phyloP scores from a whole-genome alignment of 2,329 filamentous ascomycete genomes.

The Verticillium klebahnii region DNA sequence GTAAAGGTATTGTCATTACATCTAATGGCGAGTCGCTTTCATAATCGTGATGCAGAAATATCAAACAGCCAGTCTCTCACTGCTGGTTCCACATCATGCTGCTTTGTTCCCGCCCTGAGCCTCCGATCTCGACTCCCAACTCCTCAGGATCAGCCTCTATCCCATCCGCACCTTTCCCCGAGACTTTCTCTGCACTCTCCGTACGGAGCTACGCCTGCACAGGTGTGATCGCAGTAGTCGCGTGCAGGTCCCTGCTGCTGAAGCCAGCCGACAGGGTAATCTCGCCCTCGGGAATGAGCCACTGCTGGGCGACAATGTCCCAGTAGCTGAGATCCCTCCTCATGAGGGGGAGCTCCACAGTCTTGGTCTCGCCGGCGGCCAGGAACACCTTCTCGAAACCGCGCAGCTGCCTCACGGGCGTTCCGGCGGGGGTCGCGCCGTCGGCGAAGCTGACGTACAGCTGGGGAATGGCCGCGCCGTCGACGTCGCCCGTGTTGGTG shows the following conservation, averaged over 20 bases:
- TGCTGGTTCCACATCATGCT: too few species aligned
- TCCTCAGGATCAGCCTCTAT: too few species aligned
- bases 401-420: slow-evolving; percentile 35
- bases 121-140: too few species aligned
- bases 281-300: slow-evolving; percentile 20
- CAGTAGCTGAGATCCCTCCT: slow-evolving; percentile 31
- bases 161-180: too few species aligned
- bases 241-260: slow-evolving; percentile 18
- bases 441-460: slow-evolving; percentile 22
- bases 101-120: too few species aligned
- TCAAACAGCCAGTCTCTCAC: too few species aligned
- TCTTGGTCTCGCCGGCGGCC: slow-evolving; percentile 26
- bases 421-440: slow-evolving; percentile 31
- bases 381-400: slow-evolving; percentile 37
- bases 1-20: too few species aligned
- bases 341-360: slow-evolving; percentile 23
- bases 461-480: slow-evolving; percentile 23
- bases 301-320: slow-evolving; percentile 30
- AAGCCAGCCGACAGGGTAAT: slow-evolving; percentile 23
- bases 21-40: too few species aligned
- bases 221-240: not conserved
- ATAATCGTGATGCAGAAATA: too few species aligned
- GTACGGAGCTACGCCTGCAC: not conserved
- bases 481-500: slow-evolving; percentile 17
- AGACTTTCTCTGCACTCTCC: too few species aligned